phyloP scores from a whole-genome alignment of 2,329 filamentous ascomycete species.

The Cladobotryum mycophilum region DNA sequence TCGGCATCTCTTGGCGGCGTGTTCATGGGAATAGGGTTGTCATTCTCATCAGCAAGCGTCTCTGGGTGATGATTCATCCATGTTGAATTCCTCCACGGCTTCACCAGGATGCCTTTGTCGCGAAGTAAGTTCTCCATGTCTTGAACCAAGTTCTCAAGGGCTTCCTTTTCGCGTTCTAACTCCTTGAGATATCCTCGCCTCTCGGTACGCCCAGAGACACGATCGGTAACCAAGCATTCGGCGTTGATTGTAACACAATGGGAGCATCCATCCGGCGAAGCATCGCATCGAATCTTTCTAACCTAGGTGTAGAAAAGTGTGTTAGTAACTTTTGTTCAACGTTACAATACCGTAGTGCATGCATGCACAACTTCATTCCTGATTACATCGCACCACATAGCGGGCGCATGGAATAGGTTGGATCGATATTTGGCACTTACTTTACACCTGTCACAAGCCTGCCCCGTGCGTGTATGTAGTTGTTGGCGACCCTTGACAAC shows the following conservation, averaged over 20 bases:
- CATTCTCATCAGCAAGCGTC: no score
- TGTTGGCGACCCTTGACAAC: conserved; percentile 51
- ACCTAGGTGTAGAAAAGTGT: conserved; percentile 40
- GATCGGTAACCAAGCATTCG: conserved; percentile 78
- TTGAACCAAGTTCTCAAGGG: conserved; percentile 59
- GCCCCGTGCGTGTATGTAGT: conserved; percentile 61
- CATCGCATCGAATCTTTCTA: conserved; percentile 84
- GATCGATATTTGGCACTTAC: conserved; percentile 35
- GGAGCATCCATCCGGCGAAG: conserved; percentile 71
- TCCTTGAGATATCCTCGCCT: conserved; percentile 72
- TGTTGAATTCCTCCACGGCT: conserved; percentile 37
- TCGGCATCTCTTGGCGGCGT: conserved; percentile 7
- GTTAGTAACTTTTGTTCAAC: no score
- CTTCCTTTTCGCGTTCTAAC: conserved; percentile 65
- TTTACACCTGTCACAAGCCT: conserved; percentile 87
- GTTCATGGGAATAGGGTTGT: no score
- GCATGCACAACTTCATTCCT: no score
- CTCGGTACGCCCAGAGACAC: conserved; percentile 75
- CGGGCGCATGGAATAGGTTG: neutral
- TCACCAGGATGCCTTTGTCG: conserved; percentile 54
- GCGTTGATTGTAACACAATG: conserved; percentile 71
- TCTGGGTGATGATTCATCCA: conserved; percentile 23
- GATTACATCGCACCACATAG: neutral
- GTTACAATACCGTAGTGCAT: no score
- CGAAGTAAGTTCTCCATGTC: conserved; percentile 62